Evolutionary conservation across 2,329 filamentous ascomycete genomes (phyloP), one percentile per base, ranked within the genome.

Genomic region (Diaporthe caulivora): DNA sequence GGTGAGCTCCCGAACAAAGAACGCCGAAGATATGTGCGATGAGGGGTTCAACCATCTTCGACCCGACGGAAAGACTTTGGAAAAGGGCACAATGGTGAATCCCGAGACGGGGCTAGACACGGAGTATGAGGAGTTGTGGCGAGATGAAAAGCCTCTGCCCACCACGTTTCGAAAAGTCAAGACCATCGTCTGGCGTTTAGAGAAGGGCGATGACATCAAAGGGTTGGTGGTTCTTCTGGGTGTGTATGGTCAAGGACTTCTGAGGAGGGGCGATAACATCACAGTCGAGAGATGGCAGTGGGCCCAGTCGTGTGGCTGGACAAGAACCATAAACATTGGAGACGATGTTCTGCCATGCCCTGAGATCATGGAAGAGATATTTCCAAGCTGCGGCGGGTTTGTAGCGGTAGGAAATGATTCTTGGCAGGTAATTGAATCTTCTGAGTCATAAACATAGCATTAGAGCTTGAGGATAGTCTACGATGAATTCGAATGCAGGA

Each of bases 101-200:
- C 49, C 49, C n/a, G 49, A 53, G 49, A 53, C 49, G 15, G 49
- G 49, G 49, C 49, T 53, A 10, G 49, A 53, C n/a, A 53, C 49
- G 49, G n/a, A 53, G n/a, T 53, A 53, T 29, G 49, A 53, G 49
- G 49, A 53, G 49, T 11, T 53, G 49, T 53, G 49, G 49, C 49
- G 49, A 53, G 49, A 11, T 53, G 49, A 53, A 26, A 24, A 53
- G 24, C 49, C 49, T 53, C 7, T 53, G n/a, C n/a, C 49, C 24
- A 53, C 49, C 49, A 26, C 49, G 24, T 53, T 24, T 26, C n/a
- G 3, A 53, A 53, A 53, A 26, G n/a, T 53, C 49, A 53, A 53
- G 49, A 53, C 49, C 13, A 26, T 53, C 49, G 49, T 53, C 49
- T 26, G 24, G 49, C 49, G 49, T n/a, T 29, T 53, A 53, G 49